These are phyloP conservation scores for Trametes gibbosa DNA, from an alignment of 768 basidiomycete species.

Conservation along the genomic window DNA sequence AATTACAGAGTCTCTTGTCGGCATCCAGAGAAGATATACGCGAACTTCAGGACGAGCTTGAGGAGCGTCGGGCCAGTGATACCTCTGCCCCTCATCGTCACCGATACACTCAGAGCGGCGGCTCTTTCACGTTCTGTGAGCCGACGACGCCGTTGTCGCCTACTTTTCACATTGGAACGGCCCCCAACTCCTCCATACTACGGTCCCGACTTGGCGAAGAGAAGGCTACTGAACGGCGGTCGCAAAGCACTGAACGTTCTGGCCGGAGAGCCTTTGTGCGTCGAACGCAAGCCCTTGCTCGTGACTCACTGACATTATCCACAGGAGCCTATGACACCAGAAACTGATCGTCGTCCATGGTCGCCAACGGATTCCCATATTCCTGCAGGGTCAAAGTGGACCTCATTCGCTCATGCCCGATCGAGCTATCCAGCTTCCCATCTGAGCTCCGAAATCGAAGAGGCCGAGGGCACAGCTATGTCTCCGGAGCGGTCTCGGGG, in stretches of 20 bases:
- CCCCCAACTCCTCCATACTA: slow-evolving; percentile 20
- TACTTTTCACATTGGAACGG: slow-evolving; percentile 26
- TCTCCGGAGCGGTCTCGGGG: slow-evolving; percentile 37
- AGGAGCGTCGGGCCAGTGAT: slow-evolving; percentile 59
- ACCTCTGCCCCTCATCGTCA: slow-evolving; percentile 17
- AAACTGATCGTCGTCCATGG: slow-evolving; percentile 40
- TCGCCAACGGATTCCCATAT: slow-evolving; percentile 40
- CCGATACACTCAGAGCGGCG: slow-evolving; percentile 21
- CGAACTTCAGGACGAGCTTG: slow-evolving; percentile 67
- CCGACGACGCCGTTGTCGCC: slow-evolving; percentile 20
- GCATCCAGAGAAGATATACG: slow-evolving; percentile 79
- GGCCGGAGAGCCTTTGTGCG: slow-evolving; percentile 34
- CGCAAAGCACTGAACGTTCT: slow-evolving; percentile 35
- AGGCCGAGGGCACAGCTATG: slow-evolving; percentile 30
- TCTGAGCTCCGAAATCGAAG: slow-evolving; percentile 43
- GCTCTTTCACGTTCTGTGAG: slow-evolving; percentile 15
- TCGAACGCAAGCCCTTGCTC: neutral
- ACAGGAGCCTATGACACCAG: slow-evolving; percentile 47
- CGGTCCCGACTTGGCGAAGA: slow-evolving; percentile 19
- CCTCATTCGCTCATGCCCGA: slow-evolving; percentile 24
- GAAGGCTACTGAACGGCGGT: slow-evolving; percentile 26
- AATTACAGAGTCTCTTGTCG: slow-evolving; percentile 69
- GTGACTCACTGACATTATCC: slow-evolving; percentile 8
- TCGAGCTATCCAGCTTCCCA: slow-evolving; percentile 20
- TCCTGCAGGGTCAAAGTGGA: slow-evolving; percentile 27